Base-by-base conservation (phyloP, 2,329 filamentous ascomycete genomes). In the Zasmidium cellare region DNA sequence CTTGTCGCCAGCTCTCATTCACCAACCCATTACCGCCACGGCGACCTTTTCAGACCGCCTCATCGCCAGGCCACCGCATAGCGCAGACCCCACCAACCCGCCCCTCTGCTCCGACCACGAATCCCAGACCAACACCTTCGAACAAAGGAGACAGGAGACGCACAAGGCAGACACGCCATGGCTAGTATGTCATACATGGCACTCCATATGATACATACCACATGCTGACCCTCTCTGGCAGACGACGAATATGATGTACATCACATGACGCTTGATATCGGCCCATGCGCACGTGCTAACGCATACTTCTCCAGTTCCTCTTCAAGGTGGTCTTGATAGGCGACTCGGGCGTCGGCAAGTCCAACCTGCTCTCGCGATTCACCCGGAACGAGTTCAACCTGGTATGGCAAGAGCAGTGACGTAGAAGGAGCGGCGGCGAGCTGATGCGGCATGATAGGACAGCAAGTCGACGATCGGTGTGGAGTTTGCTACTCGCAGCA, bases 301-400 rank as follows among this genome's bases (percentile, higher is more conserved):
- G 35, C 20, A 23, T 24, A 25, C 24, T 1, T 20, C 65, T 68
- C 66, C 77, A 97, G 92, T 97, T 97, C 78, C 91, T 97, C 76
- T 99, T 99, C 87, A 97, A 99, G 90, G 93, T 97, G 76, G 94
- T 99, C 76, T 84, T 99, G 78, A 99, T 99, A 77, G 94, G 94
- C 86, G 94, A 99, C 82, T 97, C 92, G 69, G 94, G 94, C 72
- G 94, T 99, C 80, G 94, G 94, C 83, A 99, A 99, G 85, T 99
- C 94, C 83, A 99, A 99, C 82, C 91, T 99, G 71, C 85, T 99
- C 81, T 97, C 92, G 81, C 50, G 96, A 80, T 99, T 99, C 86
- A 97, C 94, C 71, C 92, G 94, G 76, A 97, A 99, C 79, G 94
- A 99, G 81, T 99, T 99, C 89, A 97, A 97, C 81, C 86, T 97